phyloP scores from a whole-genome alignment of 805 yeast species.

The Clavispora fructus region DNA sequence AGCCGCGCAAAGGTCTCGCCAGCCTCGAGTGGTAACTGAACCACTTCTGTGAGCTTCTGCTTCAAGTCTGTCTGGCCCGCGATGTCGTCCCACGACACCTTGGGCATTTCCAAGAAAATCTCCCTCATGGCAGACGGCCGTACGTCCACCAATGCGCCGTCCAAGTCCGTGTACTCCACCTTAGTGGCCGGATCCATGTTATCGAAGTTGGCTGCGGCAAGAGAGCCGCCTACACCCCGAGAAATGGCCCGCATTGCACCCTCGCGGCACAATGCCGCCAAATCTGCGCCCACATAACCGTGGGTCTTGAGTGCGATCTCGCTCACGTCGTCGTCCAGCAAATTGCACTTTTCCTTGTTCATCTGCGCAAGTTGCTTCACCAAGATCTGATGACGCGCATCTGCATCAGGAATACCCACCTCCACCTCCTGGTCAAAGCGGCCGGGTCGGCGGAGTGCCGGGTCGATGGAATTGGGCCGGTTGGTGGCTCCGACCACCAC shows the following conservation, averaged over 20 bases:
- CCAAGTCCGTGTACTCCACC: constrained; percentile 55
- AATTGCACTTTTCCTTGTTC: constrained; percentile 38
- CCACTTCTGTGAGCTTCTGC: constrained; percentile 78
- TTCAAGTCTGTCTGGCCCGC: constrained; percentile 91
- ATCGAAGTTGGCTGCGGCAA: neutral
- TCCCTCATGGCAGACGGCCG: constrained; percentile 98
- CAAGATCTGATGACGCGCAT: constrained; percentile 71
- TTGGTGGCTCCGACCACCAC: constrained; percentile 75
- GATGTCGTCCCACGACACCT: constrained; percentile 88
- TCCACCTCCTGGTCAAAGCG: constrained; percentile 87
- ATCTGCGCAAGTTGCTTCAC: constrained; percentile 53
- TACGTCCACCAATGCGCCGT: constrained; percentile 67
- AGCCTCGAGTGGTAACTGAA: constrained; percentile 84
- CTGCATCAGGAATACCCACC: constrained; percentile 86
- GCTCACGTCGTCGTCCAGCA: constrained; percentile 53
- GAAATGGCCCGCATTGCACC: constrained; percentile 80
- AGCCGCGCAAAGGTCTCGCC: constrained; percentile 67
- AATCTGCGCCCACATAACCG: constrained; percentile 97
- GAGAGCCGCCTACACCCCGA: constrained; percentile 33
- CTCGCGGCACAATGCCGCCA: constrained; percentile 82
- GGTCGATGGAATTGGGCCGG: constrained; percentile 62
- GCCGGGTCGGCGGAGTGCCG: constrained; percentile 80
- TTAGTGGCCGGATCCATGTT: constrained; percentile 1
- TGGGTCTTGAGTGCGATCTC: constrained; percentile 74
- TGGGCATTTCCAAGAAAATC: constrained; percentile 89